A percentile compares a stretch with the other conserved stretches of the same genome.
phyloP scores from a whole-genome alignment of 805 yeast genomes.

The Candida broadrunensis region DNA sequence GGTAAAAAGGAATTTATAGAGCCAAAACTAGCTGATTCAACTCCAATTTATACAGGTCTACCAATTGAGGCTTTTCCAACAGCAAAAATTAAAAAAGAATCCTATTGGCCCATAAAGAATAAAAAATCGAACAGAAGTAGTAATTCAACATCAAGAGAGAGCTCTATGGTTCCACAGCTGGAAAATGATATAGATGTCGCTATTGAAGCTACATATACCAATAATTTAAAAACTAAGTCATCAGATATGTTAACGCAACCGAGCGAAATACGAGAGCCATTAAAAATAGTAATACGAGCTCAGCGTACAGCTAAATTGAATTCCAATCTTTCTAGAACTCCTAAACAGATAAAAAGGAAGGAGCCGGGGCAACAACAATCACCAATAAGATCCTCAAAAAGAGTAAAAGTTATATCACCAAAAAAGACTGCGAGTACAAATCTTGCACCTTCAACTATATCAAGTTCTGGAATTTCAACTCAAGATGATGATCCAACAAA shows the following conservation, averaged over 20 bases:
- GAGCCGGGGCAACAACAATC: constrained; percentile 2
- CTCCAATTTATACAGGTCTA: constrained; percentile 66
- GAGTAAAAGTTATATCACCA: constrained; percentile 33
- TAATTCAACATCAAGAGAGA: constrained; percentile 11
- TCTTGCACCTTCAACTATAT: constrained; percentile 19
- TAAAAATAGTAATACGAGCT: neutral
- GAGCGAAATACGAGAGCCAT: constrained; percentile 16
- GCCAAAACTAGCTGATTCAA: constrained; percentile 54
- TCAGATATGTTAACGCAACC: constrained; percentile 9
- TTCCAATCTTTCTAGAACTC: constrained; percentile 2
- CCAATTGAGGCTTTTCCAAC: constrained; percentile 72
- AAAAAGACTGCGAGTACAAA: constrained; percentile 23
- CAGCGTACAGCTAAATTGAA: neutral
- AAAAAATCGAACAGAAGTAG: constrained; percentile 14
- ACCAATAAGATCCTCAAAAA: constrained; percentile 15
- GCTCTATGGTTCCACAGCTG: constrained; percentile 9
- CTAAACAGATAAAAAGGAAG: constrained; percentile 5
- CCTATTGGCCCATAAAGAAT: constrained; percentile 46
- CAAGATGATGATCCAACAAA: constrained; percentile 10
- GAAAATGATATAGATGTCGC: constrained; percentile 11
- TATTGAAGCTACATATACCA: constrained; percentile 9
- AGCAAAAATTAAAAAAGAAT: constrained; percentile 52
- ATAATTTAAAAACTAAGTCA: constrained; percentile 11
- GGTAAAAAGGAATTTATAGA: constrained; percentile 44
- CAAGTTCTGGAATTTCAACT: constrained; percentile 1